Base-by-base conservation (phyloP, 805 yeast species). In the Candida germanica region DNA sequence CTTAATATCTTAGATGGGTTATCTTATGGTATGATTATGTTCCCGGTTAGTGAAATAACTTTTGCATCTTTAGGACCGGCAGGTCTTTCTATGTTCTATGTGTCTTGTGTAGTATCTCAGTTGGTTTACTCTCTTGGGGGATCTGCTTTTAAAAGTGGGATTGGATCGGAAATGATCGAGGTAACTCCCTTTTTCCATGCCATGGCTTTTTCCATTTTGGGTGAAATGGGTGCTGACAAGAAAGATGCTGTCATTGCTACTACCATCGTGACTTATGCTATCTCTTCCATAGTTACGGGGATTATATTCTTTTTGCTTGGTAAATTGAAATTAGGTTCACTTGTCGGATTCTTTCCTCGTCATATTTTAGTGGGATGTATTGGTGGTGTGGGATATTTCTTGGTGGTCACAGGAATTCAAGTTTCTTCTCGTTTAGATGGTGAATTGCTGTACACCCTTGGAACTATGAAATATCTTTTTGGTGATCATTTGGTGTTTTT, bases 111-210 rank as follows among this genome's bases (percentile, higher is more conserved):
- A n/a, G 75, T 91, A 1, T 84, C 95, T 0, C 98, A 93, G 58
- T 62, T 88, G 44, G 85, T 87, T 5, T 89, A 77, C 54, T 88
- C 97, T 0, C 59, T 86, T 16, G 98, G 98, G 11, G 94, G 94
- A 1, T 86, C 96, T 11, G 84, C 86, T 6, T 91, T 93, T 64
- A 79, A 78, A 43, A 74, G 88, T 2, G 96, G 95, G n/a, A 79
- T 91, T 29, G 98, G 98, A 1, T 85, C 96, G 3, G 98, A 93
- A 62, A 93, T 93, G 98, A 93, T 93, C 47, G 98, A 93, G 58
- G 87, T 93, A n/a, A 95, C 96, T 2, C 98, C 98, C 2, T 93
- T 93, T 58, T 91, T 91, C 68, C 98, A 93, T 54, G 74, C 94
- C 2, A 89, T 93, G 95, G 97, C 97, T 1, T 66, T 75, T 18